Base-by-base conservation (phyloP, 2,329 filamentous ascomycete genomes). In the Acephala macrosclerotiorum region DNA sequence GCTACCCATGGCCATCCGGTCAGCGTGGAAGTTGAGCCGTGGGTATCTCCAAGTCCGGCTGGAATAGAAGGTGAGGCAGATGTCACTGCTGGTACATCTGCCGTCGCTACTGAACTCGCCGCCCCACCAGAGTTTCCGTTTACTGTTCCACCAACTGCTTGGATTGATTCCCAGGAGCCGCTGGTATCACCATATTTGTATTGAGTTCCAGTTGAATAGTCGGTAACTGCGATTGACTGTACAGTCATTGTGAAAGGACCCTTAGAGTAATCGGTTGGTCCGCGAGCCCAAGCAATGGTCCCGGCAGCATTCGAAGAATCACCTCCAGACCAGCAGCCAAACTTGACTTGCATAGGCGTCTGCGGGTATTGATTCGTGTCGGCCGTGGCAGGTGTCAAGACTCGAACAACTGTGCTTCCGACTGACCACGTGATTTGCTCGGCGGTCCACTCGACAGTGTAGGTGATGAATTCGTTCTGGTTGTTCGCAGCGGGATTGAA, bases 311-410 rank as follows among this genome's bases (percentile, higher is more conserved):
- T 97, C 72, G 74, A 72, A 33, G 83, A 84, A 78, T 98, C 96
- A 72, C 96, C 96, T 75, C 94, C 96, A 61, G 93, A 89, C 96
- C 96, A 99, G 64, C 91, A 83, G 67, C 96, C 96, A 73, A 98
- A 89, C 80, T 95, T 96, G 80, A 98, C 82, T 80, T 94, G 91
- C 93, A 97, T 97, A 3, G 96, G 96, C 0, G 94, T 94, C 81
- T 99, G 96, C 8, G 96, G 96, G 76, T 96, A 99, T 79, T 97
- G 92, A 68, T 84, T 84, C 63, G 83, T 76, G 67, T 90, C 86
- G 66, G 94, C 92, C 60, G 92, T 89, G 58, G 81, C 83, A 47
- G 88, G 86, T 56, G 85, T 89, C 65, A 97, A 84, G 12, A 91
- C 91, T 66, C 96, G 90, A 58, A 97, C 87, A 6, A 91, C 89